Conservation (phyloP, 805 yeast species). For the Spathaspora girioi region DNA sequence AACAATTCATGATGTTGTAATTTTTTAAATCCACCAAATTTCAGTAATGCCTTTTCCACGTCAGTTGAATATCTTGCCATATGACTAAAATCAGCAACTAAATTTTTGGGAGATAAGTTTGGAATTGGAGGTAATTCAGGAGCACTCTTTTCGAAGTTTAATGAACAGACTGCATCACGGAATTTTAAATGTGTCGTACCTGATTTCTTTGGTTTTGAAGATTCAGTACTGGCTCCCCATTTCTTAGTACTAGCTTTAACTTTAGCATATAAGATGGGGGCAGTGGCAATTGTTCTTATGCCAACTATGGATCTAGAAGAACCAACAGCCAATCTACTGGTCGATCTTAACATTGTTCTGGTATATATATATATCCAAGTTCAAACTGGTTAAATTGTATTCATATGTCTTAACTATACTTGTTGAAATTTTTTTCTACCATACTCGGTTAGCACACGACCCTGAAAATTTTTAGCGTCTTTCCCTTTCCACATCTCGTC, state of each 20-base stretch:
- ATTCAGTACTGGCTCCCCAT: background rate
- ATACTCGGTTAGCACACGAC: background rate
- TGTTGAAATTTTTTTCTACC: background rate
- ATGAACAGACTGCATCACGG: slow-evolving; percentile 31
- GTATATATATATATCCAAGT: background rate
- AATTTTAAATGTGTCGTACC: slow-evolving; percentile 37
- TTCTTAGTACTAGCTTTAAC: slow-evolving; percentile 8
- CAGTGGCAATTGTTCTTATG: slow-evolving; percentile 9
- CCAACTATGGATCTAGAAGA: background rate
- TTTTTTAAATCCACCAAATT: slow-evolving; percentile 63
- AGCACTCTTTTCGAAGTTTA: slow-evolving; percentile 33
- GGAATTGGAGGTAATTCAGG: slow-evolving; percentile 13
- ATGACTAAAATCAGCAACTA: slow-evolving; percentile 8
- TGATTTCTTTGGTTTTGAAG: slow-evolving; percentile 11
- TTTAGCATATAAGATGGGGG: slow-evolving; percentile 10
- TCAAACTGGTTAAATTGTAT: background rate
- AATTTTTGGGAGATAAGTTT: slow-evolving; percentile 9
- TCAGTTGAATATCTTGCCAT: slow-evolving; percentile 36
- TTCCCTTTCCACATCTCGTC: background rate
- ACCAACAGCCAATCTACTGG: slow-evolving; percentile 1
- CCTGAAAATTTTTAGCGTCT: background rate
- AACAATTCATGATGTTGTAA: slow-evolving; percentile 68
- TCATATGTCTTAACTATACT: background rate
- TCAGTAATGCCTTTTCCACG: slow-evolving; percentile 41
- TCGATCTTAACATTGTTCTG: slow-evolving; percentile 6